Percentiles rank a stretch among this genome's conserved stretches.
phyloP scores from a whole-genome alignment of 768 basidiomycete species.

The Suillus subalutaceus region DNA sequence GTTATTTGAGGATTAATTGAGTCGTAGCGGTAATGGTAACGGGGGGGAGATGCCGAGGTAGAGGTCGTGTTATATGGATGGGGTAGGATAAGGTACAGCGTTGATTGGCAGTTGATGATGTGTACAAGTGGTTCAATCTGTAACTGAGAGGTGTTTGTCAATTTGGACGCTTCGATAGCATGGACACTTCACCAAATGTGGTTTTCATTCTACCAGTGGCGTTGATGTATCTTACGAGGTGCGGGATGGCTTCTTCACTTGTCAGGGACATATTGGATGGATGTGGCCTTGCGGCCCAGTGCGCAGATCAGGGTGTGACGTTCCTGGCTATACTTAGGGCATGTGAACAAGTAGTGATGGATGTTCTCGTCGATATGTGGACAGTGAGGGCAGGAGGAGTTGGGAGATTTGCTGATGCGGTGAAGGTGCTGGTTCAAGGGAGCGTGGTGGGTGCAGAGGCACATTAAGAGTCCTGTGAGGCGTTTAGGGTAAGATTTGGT shows the following conservation, averaged over 20 bases:
- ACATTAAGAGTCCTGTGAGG: constrained; percentile 28
- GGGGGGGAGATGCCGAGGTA: no score
- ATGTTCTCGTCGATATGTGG: constrained; percentile 26
- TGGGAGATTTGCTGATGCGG: constrained; percentile 24
- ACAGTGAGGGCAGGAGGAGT: constrained; percentile 31
- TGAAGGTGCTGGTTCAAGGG: constrained; percentile 36
- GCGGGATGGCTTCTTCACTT: neutral
- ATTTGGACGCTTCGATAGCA: neutral
- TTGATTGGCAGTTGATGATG: no score
- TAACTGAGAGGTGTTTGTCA: neutral
- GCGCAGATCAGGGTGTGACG: neutral
- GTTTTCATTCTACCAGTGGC: neutral
- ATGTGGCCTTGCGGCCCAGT: neutral
- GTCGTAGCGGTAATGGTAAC: no score
- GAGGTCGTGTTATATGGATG: no score
- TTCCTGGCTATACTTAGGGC: constrained; percentile 21
- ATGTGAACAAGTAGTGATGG: constrained; percentile 32
- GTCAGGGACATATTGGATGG: neutral
- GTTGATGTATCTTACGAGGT: neutral
- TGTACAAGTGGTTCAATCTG: no score
- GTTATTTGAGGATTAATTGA: neutral
- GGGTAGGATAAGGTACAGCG: no score
- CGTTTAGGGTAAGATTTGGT: constrained; percentile 12
- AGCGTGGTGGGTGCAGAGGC: constrained; percentile 35
- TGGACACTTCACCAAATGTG: neutral